Base-by-base conservation (phyloP, 805 yeast genomes). In the Yamadazyma sp. region DNA sequence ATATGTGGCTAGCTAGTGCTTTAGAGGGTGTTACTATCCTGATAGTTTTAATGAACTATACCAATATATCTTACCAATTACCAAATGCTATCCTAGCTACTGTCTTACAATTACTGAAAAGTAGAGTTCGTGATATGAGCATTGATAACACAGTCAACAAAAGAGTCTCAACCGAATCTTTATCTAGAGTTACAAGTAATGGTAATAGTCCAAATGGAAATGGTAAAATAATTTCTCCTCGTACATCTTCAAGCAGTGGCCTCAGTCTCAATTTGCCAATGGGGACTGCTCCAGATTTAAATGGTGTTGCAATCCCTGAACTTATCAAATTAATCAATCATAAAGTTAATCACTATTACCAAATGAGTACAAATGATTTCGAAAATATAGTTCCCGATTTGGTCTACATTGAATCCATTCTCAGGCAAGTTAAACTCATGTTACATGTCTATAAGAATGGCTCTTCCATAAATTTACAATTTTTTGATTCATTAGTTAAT, bases 1-100 rank as follows among this genome's bases (percentile, higher is more conserved):
- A 75, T 48, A 62, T 93, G 7, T 93, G 98, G 98, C 68, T 86
- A 10, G 98, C 82, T 0, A 81, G 91, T 19, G 78, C 96, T 0
- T 54, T 91, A n/a, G 96, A 88, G 47, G 86, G 89, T 0, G 62
- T 88, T 8, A 83, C 82, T 0, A 77, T 86, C 1, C 75, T 85
- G 40, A 55, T 82, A 26, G 55, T 82, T 4, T 56, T 88, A 35
- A 62, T 86, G 31, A 69, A 81, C 9, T 78, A 68, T 47, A 55
- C 82, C 11, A 78, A 73, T 18, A 61, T 69, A 2, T 73, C 80
- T 0, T 73, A 70, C 39, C 77, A 69, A 33, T 49, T 75, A 25
- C 75, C 75, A 5, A 58, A 52, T 35, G 58, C 67, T 30, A 47
- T 65, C 39, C 31, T 69, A 36, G 36, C 53, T 24, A 42, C 58